phyloP scores from a whole-genome alignment of 768 basidiomycete species.

The Boletus pseudopeckii region DNA sequence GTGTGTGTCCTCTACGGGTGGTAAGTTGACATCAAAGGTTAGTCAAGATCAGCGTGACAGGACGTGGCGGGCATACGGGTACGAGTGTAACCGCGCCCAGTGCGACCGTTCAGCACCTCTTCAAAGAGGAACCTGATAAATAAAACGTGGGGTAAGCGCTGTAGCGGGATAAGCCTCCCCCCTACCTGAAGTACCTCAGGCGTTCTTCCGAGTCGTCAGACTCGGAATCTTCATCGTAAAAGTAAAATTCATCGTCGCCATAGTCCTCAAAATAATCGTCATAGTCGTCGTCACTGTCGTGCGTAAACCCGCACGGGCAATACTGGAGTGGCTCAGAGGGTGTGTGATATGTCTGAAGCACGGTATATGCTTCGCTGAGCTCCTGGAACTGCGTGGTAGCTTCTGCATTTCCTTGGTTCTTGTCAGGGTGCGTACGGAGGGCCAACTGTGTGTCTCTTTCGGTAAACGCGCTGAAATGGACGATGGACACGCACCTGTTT shows the following conservation, averaged over 20 bases:
- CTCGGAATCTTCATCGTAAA: constrained; percentile 30
- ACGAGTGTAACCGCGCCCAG: constrained; percentile 25
- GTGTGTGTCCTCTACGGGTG: constrained; percentile 19
- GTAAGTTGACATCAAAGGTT: background rate
- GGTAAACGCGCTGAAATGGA: background rate
- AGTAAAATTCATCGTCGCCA: constrained; percentile 30
- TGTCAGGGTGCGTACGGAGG: constrained; percentile 71
- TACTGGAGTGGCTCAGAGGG: constrained; percentile 23
- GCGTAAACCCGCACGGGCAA: constrained; percentile 14
- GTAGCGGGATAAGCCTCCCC: background rate
- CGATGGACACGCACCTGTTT: constrained; percentile 48
- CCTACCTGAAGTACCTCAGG: constrained; percentile 46
- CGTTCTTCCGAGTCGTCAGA: constrained; percentile 29
- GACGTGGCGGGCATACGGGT: constrained; percentile 26
- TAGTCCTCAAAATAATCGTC: constrained; percentile 25
- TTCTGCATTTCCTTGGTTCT: constrained; percentile 61
- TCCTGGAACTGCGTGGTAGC: constrained; percentile 70
- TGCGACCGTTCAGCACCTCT: constrained; percentile 39
- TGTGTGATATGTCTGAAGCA: constrained; percentile 52
- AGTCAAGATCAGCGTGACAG: constrained; percentile 7
- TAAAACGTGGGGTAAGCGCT: constrained; percentile 1
- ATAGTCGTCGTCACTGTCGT: constrained; percentile 42
- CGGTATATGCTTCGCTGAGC: constrained; percentile 64
- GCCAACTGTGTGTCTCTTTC: constrained; percentile 43
- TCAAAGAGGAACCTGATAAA: constrained; percentile 47